These are phyloP conservation scores for Chlamydomonas applanata DNA, from an alignment of 139 green algal genomes.

Conservation along the genomic window DNA sequence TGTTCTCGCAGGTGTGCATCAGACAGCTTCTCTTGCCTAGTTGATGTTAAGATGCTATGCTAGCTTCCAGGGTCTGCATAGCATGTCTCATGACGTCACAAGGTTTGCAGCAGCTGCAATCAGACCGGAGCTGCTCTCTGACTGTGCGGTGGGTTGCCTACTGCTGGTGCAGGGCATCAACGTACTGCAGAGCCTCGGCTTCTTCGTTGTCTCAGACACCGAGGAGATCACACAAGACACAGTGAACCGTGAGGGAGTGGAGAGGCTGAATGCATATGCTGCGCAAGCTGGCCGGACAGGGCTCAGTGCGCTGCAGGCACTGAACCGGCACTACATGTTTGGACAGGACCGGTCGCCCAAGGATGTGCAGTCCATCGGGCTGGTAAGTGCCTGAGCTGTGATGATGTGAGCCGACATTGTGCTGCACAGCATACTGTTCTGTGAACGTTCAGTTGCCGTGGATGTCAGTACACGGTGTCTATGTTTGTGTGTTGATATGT, in stretches of 20 bases:
- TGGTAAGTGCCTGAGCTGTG: slow-evolving; percentile 17
- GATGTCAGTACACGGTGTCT: too few relatives aligned
- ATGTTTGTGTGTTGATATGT: too few relatives aligned
- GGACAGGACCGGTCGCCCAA: slow-evolving; percentile 12
- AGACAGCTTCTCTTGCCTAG: background rate
- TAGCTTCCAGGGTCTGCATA: too few relatives aligned
- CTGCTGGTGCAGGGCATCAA: slow-evolving; percentile 26
- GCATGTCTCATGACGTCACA: too few relatives aligned
- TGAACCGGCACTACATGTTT: slow-evolving; percentile 30
- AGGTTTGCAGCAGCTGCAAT: too few relatives aligned
- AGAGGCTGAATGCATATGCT: slow-evolving; percentile 38
- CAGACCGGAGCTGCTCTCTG: too few relatives aligned
- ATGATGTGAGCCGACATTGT: too few relatives aligned
- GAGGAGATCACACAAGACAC: slow-evolving; percentile 1
- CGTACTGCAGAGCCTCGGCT: slow-evolving; percentile 36
- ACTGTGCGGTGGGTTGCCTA: too few relatives aligned
- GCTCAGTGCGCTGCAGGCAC: slow-evolving; percentile 11
- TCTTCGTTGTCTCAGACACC: slow-evolving; percentile 5
- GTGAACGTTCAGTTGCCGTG: background rate
- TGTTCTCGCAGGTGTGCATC: slow-evolving; percentile 18
- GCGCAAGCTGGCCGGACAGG: background rate
- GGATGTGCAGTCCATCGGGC: slow-evolving; percentile 26
- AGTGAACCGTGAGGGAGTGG: slow-evolving; percentile 12
- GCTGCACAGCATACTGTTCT: too few relatives aligned
- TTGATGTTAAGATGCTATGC: too few relatives aligned